These are phyloP conservation scores for Saxispiralis lemnorum DNA, from an alignment of 495 filamentous ascomycete genomes.

Conservation along the genomic window DNA sequence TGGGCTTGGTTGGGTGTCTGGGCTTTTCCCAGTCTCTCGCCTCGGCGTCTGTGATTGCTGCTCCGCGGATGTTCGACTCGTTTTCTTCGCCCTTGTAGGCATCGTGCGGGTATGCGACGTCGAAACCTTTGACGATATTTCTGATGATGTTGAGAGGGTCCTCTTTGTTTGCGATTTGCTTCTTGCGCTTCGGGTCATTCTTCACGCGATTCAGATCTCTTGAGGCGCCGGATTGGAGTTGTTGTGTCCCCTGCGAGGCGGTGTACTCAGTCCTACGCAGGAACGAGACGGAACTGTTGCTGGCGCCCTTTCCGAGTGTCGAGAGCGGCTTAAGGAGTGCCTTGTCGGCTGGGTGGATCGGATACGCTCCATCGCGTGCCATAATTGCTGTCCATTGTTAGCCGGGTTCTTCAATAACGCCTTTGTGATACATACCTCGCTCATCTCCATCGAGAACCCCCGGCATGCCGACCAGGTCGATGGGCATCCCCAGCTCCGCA, in stretches of 20 bases:
- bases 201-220: slow-evolving; percentile 21
- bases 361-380: slow-evolving; percentile 16
- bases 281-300: slow-evolving; percentile 48
- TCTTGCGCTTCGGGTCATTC: slow-evolving; percentile 23
- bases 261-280: slow-evolving; percentile 93
- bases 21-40: slow-evolving; percentile 53
- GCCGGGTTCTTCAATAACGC: not conserved
- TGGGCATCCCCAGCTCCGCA: slow-evolving; percentile 91
- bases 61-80: slow-evolving; percentile 33
- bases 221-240: slow-evolving; percentile 27
- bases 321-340: slow-evolving; percentile 61
- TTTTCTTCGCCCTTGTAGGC: slow-evolving; percentile 38
- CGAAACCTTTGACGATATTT: slow-evolving; percentile 70
- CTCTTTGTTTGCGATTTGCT: slow-evolving; percentile 41
- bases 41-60: slow-evolving; percentile 38
- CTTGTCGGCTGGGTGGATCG: slow-evolving; percentile 62
- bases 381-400: slow-evolving; percentile 52
- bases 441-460: slow-evolving; percentile 91
- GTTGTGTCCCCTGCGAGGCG: slow-evolving; percentile 42
- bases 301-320: slow-evolving; percentile 51
- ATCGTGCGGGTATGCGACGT: slow-evolving; percentile 54
- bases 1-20: slow-evolving; percentile 66
- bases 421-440: slow-evolving; percentile 48
- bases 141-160: slow-evolving; percentile 67
- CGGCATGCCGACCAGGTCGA: slow-evolving; percentile 87